A percentile compares a stretch with the other conserved stretches of the same genome.
phyloP scores from a whole-genome alignment of 2,329 filamentous ascomycete species.

The Phialophora chinensis region DNA sequence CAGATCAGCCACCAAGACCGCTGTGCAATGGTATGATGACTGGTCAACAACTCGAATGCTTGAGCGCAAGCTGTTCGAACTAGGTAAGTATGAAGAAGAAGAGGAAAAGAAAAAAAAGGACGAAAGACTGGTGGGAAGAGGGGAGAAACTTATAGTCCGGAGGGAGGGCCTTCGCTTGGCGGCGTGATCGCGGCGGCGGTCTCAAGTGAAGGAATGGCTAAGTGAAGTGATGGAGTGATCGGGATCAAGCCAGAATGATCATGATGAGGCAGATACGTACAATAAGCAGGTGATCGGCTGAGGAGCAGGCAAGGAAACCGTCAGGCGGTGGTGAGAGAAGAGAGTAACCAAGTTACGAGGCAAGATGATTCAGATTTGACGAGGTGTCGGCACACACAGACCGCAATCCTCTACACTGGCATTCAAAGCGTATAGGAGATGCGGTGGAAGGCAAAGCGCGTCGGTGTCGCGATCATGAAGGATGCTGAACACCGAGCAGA shows the following conservation, averaged over 20 bases:
- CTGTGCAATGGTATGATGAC: constrained; percentile 29
- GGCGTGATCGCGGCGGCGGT: not conserved
- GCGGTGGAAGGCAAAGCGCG: not conserved
- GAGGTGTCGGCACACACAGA: not conserved
- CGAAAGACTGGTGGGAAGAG: not conserved
- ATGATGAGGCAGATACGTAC: not conserved
- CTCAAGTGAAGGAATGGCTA: not conserved
- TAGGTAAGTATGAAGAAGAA: constrained; percentile 34
- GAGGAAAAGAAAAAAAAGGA: not conserved
- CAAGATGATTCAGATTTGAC: not conserved
- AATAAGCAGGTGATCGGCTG: not conserved
- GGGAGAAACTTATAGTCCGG: constrained; percentile 20
- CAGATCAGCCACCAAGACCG: constrained; percentile 25
- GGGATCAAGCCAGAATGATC: not conserved
- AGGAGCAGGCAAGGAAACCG: not conserved
- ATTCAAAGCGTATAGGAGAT: not conserved
- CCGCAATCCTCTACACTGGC: not conserved
- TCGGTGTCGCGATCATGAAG: too few species aligned
- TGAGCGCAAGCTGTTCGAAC: constrained; percentile 25
- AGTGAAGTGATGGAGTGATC: not conserved
- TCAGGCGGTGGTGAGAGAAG: not conserved
- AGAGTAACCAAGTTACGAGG: not conserved
- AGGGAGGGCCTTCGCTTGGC: constrained; percentile 6
- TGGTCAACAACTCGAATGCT: constrained; percentile 17
- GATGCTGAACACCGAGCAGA: not conserved